Evolutionary conservation across 2,329 filamentous ascomycete species (phyloP), one percentile per base, ranked within the genome.

Genomic region (Thermoascus crustaceus): DNA sequence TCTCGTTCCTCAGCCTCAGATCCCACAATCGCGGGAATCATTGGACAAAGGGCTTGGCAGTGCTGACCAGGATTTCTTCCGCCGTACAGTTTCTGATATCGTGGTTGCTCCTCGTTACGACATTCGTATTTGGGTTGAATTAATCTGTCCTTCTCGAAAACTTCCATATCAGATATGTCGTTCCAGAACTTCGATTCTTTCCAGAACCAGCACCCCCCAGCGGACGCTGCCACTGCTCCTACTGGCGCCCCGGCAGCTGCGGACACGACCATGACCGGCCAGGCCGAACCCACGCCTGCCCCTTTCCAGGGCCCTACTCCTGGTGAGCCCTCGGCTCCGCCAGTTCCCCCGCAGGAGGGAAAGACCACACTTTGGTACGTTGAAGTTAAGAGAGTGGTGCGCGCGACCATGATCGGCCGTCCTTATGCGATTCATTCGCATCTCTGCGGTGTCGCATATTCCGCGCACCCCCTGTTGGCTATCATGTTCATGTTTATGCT

Each of bases 111-210:
- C n/a, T n/a, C n/a, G n/a, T n/a, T n/a, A n/a, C n/a, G n/a, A n/a
- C n/a, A n/a, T 41, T 46, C 41, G 41, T 46, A 40, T 30, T 44
- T 31, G 21, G 22, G 22, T n/a, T 38, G 34, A 40, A 35, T 35
- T 44, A 33, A 23, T 20, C 33, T 26, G 25, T 29, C 36, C 34
- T 42, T 39, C n/a, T 39, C 22, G 31, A 33, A 33, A n/a, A 26
- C 24, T 43, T 45, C 46, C 39, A 42, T 36, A 36, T 44, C 43
- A 58, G 72, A 47, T 39, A 82, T 82, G 78, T 78, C 75, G 57
- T 81, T 78, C 67, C 72, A 75, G 44, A 76, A 76, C 60, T 78
- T 76, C 61, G 76, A 80, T 52, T 67, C 71, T 45, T 78, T 75
- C 60, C 74, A 73, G 54, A 72, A 73, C 57, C 76, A 77, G 58